A percentile compares a stretch with the other conserved stretches of the same genome.
phyloP scores from a whole-genome alignment of 148 eudicot species.

The Pharnaceum exiguum region DNA sequence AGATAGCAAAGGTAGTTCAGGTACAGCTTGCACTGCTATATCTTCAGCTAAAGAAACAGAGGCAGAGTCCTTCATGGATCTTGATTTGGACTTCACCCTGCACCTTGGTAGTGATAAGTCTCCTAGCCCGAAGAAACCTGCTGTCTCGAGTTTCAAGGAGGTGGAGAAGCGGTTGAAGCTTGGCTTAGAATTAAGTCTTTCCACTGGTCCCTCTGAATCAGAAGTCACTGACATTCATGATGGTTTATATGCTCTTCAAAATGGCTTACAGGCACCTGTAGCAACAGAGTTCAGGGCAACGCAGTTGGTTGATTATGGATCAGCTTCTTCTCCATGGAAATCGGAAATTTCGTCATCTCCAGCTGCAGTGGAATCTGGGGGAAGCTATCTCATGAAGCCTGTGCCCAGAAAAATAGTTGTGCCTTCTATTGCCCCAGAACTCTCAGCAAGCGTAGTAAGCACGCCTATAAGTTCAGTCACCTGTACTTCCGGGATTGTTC shows the following conservation, averaged over 20 bases:
- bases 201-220: conserved; percentile 65
- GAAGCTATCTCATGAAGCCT: conserved; percentile 31
- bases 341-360: conserved; percentile 29
- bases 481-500: conserved; percentile 74
- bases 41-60: conserved; percentile 85
- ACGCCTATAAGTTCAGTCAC: conserved; percentile 69
- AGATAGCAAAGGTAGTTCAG: conserved; percentile 88
- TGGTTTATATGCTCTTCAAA: conserved; percentile 23
- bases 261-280: conserved; percentile 17
- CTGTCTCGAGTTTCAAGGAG: conserved; percentile 27
- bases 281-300: conserved; percentile 15
- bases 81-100: conserved; percentile 77
- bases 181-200: conserved; percentile 70
- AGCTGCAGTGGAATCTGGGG: conserved; percentile 11
- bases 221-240: conserved; percentile 61
- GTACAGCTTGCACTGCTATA: conserved; percentile 64
- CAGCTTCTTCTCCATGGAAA: conserved; percentile 26
- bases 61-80: conserved; percentile 77
- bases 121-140: conserved; percentile 41
- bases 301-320: conserved; percentile 27
- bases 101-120: conserved; percentile 70
- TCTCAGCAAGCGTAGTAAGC: conserved; percentile 50
- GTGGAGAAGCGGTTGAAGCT: conserved; percentile 29
- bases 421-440: conserved; percentile 27
- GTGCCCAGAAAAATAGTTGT: conserved; percentile 20